Base-by-base conservation (phyloP, 768 basidiomycete genomes). In the Xerocomus brunneocitrinus region DNA sequence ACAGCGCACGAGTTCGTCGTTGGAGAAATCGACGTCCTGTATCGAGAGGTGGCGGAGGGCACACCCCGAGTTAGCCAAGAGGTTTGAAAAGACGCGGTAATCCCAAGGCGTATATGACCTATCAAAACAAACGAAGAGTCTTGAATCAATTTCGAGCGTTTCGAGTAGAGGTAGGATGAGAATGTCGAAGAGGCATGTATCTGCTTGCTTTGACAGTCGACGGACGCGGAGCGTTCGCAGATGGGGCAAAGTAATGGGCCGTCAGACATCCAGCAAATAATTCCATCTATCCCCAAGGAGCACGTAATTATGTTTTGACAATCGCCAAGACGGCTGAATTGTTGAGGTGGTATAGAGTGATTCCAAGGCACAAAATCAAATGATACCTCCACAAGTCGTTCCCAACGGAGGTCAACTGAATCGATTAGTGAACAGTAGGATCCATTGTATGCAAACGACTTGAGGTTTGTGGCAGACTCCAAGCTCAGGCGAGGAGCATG, bases 151-250 rank as follows among this genome's bases (percentile, higher is more conserved):
- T 27, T 56, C 59, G 4, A 65, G 61, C 7, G 51, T 58, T 30
- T 53, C 35, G 10, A 62, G 58, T 7, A 45, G 54, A 3, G 64
- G 64, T 5, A 59, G 47, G 32, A 54, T 19, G 7, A 66, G 53
- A 22, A 7, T 27, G 10, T 59, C 46, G 25, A 64, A 49, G 0
- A 25, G 10, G 10, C 30, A 8, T 31, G 49, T 57, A 12, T 52
- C 27, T 30, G 47, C 31, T 6, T 16, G 1, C 0, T 24, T 0
- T 1, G 40, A 39, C 35, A 58, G 56, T 41, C 54, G 50, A 49
- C 64, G 56, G 38, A 61, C 22, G 13, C 62, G 54, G 16, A 65
- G 57, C 1, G 54, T 61, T 5, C 30, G 52, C n/a, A 65, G 54
- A 22, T 19, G 25, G 2, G 47, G 52, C 0, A 65, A 24, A 8